Base-by-base conservation (phyloP, 192 early-diverging fungal species). In the Coemansia sp. region DNA sequence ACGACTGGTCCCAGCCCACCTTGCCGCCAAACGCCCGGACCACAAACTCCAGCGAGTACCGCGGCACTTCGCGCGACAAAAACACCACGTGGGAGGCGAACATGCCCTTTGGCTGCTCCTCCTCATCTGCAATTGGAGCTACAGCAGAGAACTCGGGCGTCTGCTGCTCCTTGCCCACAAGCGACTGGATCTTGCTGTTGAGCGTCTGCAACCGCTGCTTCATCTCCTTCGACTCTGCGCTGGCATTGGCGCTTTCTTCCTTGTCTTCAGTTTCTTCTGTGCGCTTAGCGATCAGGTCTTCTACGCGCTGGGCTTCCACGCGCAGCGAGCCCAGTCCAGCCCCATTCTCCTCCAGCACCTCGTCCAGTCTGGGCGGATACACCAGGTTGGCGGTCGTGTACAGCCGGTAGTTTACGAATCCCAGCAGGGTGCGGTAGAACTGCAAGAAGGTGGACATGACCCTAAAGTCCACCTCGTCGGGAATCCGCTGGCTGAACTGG, bases 381-480 rank as follows among this genome's bases (percentile, higher is more conserved):
- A 87, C 74, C 37, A 96, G 74, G 80, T 96, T 96, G 50, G 86
- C 57, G 33, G 93, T 89, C 14, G 84, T 82, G 78, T 87, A 99
- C 51, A 99, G 84, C 65, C 88, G 92, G 81, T 80, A 97, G 81
- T 94, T 95, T 72, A 96, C 88, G 78, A 99, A 99, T 23, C 91
- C 90, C 33, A 93, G 67, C 42, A 97, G 77, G 5, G 92, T 94
- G 66, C 87, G 86, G 74, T 99, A 92, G 55, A 99, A 90, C 61
- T 99, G 91, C 67, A 97, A 79, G 81, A 99, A 99, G 23, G 96
- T 99, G 45, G 81, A 48, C 94, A 99, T 97, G 39, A 99, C 88
- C 70, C 91, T 84, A 73, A 99, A 92, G 74, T 99, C 96, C 30
- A 99, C 94, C 71, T 94, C 91, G 14, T 81, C 78, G 12, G 96